phyloP scores from a whole-genome alignment of 805 yeast genomes.

The Zygosaccharomyces rouxii region DNA sequence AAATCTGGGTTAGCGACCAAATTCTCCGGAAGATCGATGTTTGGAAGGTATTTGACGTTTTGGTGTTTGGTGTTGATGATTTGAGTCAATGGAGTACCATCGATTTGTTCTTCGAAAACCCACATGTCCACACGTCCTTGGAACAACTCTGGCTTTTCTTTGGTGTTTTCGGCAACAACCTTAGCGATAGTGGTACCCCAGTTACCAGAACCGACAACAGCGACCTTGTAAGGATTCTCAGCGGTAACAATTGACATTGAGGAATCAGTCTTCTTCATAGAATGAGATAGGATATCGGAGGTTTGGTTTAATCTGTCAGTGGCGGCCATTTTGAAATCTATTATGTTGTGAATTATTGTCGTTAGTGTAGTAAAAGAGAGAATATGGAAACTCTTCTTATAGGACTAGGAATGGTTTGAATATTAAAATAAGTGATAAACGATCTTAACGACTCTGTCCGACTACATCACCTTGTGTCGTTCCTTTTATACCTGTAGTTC shows the following conservation, averaged over 20 bases:
- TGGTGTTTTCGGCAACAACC: slow-evolving; percentile 84
- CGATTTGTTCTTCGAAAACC: slow-evolving; percentile 84
- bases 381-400: not conserved
- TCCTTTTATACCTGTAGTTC: slow-evolving; percentile 8
- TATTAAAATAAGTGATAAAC: not conserved
- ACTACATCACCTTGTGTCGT: slow-evolving; percentile 7
- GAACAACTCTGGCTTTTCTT: slow-evolving; percentile 67
- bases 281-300: slow-evolving; percentile 26
- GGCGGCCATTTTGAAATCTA: slow-evolving; percentile 26
- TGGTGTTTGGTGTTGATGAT: slow-evolving; percentile 88
- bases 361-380: not conserved
- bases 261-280: slow-evolving; percentile 21
- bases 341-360: too few relatives aligned
- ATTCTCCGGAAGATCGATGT: slow-evolving; percentile 78
- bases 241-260: slow-evolving; percentile 15
- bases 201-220: slow-evolving; percentile 94
- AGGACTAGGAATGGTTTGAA: not conserved
- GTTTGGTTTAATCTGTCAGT: slow-evolving; percentile 34
- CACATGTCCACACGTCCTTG: slow-evolving; percentile 82
- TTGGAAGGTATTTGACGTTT: slow-evolving; percentile 93
- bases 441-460: not conserved
- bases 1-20: slow-evolving; percentile 84
- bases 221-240: slow-evolving; percentile 46
- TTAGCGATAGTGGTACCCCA: slow-evolving; percentile 99
- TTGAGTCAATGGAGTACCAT: slow-evolving; percentile 79